Conservation (phyloP, 1,139 yeast genomes). For the Hemisphaericaspora subhashii region DNA sequence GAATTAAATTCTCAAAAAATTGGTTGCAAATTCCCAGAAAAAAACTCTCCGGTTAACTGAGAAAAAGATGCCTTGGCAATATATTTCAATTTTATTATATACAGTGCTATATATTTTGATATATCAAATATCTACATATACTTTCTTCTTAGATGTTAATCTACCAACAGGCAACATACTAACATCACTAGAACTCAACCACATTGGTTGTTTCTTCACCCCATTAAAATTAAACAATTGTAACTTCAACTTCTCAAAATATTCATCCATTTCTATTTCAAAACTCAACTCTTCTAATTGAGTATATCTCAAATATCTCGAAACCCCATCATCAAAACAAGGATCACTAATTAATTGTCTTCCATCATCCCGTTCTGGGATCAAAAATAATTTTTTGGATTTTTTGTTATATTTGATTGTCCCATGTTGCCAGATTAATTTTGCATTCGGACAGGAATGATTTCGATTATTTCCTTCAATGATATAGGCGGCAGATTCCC, state of each 20-base stretch:
- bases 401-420: slow-evolving; percentile 19
- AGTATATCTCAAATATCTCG: slow-evolving; percentile 24
- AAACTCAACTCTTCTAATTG: slow-evolving; percentile 23
- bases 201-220: slow-evolving; percentile 29
- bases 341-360: slow-evolving; percentile 33
- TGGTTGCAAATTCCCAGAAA: not conserved
- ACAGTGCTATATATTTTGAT: too few relatives aligned
- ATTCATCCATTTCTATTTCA: slow-evolving; percentile 23
- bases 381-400: slow-evolving; percentile 20
- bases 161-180: slow-evolving; percentile 25
- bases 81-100: too few relatives aligned
- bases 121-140: slow-evolving; percentile 1
- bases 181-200: slow-evolving; percentile 30
- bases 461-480: slow-evolving; percentile 23
- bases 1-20: not conserved
- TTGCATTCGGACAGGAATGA: slow-evolving; percentile 30
- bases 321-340: slow-evolving; percentile 20
- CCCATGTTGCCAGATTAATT: slow-evolving; percentile 34
- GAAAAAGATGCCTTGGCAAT: too few relatives aligned
- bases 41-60: too few relatives aligned
- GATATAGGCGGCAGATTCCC: slow-evolving; percentile 31
- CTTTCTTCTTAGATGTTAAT: slow-evolving; percentile 7
- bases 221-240: slow-evolving; percentile 30
- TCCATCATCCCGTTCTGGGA: slow-evolving; percentile 30
- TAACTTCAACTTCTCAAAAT: slow-evolving; percentile 23